Conservation (phyloP, 176 grass and related monocot species). For the Zoysia pacifica region DNA sequence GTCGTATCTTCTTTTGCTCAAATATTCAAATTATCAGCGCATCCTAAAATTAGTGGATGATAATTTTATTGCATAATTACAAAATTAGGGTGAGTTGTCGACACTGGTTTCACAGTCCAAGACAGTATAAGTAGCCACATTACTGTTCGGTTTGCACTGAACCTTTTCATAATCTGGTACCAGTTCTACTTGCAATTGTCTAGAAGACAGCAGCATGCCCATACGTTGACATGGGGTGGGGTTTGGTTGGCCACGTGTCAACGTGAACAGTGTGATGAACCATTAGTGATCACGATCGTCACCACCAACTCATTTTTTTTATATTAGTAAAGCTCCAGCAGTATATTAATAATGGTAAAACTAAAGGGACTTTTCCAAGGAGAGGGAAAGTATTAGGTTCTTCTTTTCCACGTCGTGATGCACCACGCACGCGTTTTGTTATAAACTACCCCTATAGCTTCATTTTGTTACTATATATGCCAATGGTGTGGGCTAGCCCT, state of each 20-base stretch:
- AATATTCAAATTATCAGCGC: not conserved
- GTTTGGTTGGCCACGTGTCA: no score
- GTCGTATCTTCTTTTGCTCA: not conserved
- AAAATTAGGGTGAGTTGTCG: not conserved
- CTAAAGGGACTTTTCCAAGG: conserved; percentile 43
- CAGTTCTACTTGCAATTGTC: conserved; percentile 15
- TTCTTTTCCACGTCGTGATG: conserved; percentile 54
- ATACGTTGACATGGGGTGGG: no score
- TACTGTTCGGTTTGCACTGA: not conserved
- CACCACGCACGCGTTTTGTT: conserved; percentile 17
- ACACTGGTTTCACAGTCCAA: not conserved
- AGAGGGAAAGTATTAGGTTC: conserved; percentile 47
- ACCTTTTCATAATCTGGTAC: conserved; percentile 14
- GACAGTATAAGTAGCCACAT: not conserved
- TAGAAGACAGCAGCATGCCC: no score
- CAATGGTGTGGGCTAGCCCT: conserved; percentile 18
- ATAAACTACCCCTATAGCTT: conserved; percentile 18
- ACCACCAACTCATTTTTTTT: no score
- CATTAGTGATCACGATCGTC: no score
- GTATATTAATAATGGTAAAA: conserved; percentile 48
- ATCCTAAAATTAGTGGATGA: not conserved
- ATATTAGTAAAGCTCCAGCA: not conserved
- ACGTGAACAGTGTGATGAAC: no score
- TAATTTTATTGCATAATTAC: not conserved
- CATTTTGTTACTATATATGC: conserved; percentile 11